Evolutionary conservation across 2,329 filamentous ascomycete species (phyloP).

Genomic region (Microsporum audouinii): DNA sequence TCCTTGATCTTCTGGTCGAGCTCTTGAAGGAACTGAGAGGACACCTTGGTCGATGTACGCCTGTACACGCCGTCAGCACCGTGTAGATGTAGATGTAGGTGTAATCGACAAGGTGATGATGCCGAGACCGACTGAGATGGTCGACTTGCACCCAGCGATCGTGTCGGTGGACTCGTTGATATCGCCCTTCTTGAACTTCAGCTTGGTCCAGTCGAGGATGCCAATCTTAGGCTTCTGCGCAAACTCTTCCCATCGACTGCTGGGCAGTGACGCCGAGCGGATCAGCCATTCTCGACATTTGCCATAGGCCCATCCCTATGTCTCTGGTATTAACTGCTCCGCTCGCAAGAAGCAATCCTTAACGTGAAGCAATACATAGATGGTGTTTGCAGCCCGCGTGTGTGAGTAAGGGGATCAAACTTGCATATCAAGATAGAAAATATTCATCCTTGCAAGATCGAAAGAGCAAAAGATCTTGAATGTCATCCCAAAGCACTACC

Average conservation of each 20-base stretch:
- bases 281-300: constrained; percentile 18
- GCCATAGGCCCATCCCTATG: background rate
- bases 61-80: constrained; percentile 17
- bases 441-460: no score
- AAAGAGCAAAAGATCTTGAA: no score
- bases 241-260: constrained; percentile 27
- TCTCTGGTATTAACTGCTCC: no score
- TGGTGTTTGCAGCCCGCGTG: no score
- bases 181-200: constrained; percentile 33
- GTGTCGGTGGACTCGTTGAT: constrained; percentile 34
- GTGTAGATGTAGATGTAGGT: constrained; percentile 3
- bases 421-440: no score
- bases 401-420: no score
- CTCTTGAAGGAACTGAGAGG: constrained; percentile 24
- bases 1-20: constrained; percentile 32
- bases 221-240: constrained; percentile 24
- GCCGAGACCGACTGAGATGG: constrained; percentile 29
- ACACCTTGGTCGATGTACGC: constrained; percentile 22
- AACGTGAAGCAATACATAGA: no score
- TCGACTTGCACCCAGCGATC: constrained; percentile 31
- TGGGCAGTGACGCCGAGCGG: constrained; percentile 28
- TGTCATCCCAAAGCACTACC: no score
- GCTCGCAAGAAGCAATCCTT: no score
- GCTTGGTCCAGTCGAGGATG: constrained; percentile 31
- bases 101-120: constrained; percentile 28